A percentile compares a stretch with the other conserved stretches of the same genome.
phyloP scores from a whole-genome alignment of 75 land plant genomes.

The Pinus albicaulis region DNA sequence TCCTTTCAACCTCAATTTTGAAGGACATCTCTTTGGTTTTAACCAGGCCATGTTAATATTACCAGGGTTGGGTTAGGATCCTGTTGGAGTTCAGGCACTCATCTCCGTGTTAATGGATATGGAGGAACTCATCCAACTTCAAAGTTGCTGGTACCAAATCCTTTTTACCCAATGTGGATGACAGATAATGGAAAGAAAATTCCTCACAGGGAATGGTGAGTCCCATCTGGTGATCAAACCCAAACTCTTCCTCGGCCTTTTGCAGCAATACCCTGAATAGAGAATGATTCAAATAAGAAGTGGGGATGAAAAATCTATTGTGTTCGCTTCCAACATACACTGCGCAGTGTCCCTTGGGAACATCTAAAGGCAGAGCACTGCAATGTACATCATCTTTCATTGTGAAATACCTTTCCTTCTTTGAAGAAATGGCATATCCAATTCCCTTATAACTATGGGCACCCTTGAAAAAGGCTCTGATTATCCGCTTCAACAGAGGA shows the following conservation, averaged over 20 bases:
- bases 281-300: conserved; percentile 40
- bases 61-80: no score
- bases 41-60: no score
- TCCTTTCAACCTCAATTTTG: no score
- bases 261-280: conserved; percentile 43
- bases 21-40: no score
- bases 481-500: not conserved
- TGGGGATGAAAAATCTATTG: conserved; percentile 51
- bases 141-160: not conserved
- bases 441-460: not conserved
- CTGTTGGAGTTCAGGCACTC: no score
- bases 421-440: no score
- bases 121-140: not conserved
- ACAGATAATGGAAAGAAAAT: conserved; percentile 7
- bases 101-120: not conserved
- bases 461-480: not conserved
- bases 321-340: conserved; percentile 65
- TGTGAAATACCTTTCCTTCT: not conserved
- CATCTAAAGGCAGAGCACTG: conserved; percentile 3
- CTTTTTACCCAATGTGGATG: not conserved
- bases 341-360: conserved; percentile 36
- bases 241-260: conserved; percentile 66
- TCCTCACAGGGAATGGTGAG: conserved; percentile 70
- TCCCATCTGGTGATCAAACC: conserved; percentile 48
- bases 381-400: not conserved